phyloP scores from a whole-genome alignment of 2,329 filamentous ascomycete genomes.

The Pseudophaeomoniella oleicola region DNA sequence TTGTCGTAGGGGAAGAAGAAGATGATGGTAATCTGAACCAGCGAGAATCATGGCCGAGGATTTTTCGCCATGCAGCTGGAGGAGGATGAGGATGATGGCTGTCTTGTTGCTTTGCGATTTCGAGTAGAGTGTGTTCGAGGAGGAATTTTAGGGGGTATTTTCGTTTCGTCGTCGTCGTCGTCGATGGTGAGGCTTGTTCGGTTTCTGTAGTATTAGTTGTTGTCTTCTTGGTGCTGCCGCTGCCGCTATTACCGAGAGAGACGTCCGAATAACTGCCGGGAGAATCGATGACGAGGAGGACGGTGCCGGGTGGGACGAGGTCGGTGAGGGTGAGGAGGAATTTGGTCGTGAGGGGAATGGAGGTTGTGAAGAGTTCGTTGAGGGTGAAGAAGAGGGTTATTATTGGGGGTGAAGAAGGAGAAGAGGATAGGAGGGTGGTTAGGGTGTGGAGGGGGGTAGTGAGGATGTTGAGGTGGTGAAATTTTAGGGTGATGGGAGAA shows the following conservation, averaged over 20 bases:
- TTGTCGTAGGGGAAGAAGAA: neutral
- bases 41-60: constrained; percentile 59
- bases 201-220: constrained; percentile 2
- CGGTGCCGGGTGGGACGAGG: constrained; percentile 39
- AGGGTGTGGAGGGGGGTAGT: constrained; percentile 12
- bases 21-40: constrained; percentile 62
- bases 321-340: constrained; percentile 59
- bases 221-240: neutral
- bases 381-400: constrained; percentile 86
- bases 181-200: neutral
- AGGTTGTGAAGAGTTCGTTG: constrained; percentile 81
- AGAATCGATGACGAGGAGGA: constrained; percentile 79
- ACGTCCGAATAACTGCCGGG: constrained; percentile 86
- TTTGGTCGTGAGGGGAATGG: constrained; percentile 58
- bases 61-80: constrained; percentile 48
- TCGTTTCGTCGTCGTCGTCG: constrained; percentile 27
- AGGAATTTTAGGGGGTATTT: constrained; percentile 92
- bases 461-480: constrained; percentile 2
- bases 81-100: neutral
- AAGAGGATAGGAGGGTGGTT: constrained; percentile 10
- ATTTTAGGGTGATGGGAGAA: constrained; percentile 5
- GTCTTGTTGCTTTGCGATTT: constrained; percentile 6
- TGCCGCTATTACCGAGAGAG: constrained; percentile 41
- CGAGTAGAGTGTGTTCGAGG: constrained; percentile 63
- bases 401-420: constrained; percentile 33